Base-by-base conservation (phyloP, 1,139 yeast species). In the Geotrichum citri-aurantii region DNA sequence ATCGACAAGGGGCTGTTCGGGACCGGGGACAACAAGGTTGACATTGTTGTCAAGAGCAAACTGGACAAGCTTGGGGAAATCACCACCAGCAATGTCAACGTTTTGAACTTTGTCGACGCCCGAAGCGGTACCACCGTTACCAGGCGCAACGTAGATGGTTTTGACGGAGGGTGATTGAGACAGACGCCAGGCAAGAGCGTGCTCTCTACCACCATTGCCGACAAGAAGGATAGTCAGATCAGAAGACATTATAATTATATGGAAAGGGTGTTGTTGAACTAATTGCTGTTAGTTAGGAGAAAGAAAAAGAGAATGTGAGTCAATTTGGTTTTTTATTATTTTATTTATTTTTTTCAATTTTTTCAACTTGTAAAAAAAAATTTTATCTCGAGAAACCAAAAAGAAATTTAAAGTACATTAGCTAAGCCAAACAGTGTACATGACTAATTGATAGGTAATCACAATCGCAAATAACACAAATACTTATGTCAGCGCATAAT, bases 121-220 rank as follows among this genome's bases (percentile, higher is more conserved):
- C 26, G 79, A 69, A 37, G 81, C 80, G 48, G 97, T 91, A 56
- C 98, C 99, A 59, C 98, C 99, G 71, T 93, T 95, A 62, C 99
- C 99, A 65, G 98, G 98, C 31, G 98, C 97, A 57, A 93, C 97
- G 68, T 72, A 95, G 66, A 95, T 86, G 63, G 82, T 81, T 63
- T 77, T 76, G 50, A 91, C 96, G 48, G 82, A 74, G 47, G 83
- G 75, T 37, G 97, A 89, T 74, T 90, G 95, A 49, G 88, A 78
- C 65, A 95, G 81, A 71, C 87, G 88, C 97, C 97, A 92, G 21
- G 90, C 88, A 65, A 95, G 81, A 58, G 99, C 98, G 73, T 93
- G 98, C 75, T 95, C 99, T 79, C 99, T 91, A 67, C 99, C 99
- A 70, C 99, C 99, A 76, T 88, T 91, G 69, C 99, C 99, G 67